Conservation (phyloP, 805 yeast species). For the Saccharomycopsis guyanensis region DNA sequence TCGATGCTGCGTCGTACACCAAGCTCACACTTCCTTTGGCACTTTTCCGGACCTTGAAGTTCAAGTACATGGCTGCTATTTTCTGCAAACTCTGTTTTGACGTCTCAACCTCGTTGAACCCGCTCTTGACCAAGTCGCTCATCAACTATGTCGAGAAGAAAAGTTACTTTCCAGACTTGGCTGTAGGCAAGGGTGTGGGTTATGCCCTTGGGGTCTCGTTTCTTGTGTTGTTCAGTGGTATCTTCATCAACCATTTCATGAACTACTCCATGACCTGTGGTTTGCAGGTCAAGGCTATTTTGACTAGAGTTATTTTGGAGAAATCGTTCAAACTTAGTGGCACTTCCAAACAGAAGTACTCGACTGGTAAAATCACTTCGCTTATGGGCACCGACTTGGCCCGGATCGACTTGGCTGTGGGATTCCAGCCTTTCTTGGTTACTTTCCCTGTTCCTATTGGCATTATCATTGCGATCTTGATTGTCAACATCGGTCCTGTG, state of each 20-base stretch:
- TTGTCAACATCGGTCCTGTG: conserved; percentile 60
- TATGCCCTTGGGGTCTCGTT: conserved; percentile 47
- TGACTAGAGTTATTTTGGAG: conserved; percentile 57
- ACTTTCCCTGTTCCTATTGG: conserved; percentile 54
- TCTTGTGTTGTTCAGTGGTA: conserved; percentile 35
- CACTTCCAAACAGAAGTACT: conserved; percentile 43
- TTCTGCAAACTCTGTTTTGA: conserved; percentile 40
- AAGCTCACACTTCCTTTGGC: conserved; percentile 33
- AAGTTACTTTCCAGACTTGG: conserved; percentile 31
- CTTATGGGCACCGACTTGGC: conserved; percentile 71
- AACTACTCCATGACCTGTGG: conserved; percentile 51
- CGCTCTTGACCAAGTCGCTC: conserved; percentile 45
- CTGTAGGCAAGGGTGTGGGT: conserved; percentile 42
- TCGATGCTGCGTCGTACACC: conserved; percentile 30
- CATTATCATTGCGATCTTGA: conserved; percentile 54
- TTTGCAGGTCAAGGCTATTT: conserved; percentile 54
- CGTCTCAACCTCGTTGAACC: conserved; percentile 41
- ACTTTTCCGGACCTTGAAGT: conserved; percentile 42
- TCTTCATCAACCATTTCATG: conserved; percentile 43
- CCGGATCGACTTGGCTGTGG: conserved; percentile 62
- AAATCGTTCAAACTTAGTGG: conserved; percentile 55
- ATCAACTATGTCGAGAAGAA: conserved; percentile 46
- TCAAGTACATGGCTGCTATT: conserved; percentile 35
- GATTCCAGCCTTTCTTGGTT: conserved; percentile 49
- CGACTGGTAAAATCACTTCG: conserved; percentile 61